Percentiles rank a stretch among this genome's conserved stretches.
Evolutionary conservation across 2,329 filamentous ascomycete species (phyloP).

Genomic region (Pseudogymnoascus sp.): DNA sequence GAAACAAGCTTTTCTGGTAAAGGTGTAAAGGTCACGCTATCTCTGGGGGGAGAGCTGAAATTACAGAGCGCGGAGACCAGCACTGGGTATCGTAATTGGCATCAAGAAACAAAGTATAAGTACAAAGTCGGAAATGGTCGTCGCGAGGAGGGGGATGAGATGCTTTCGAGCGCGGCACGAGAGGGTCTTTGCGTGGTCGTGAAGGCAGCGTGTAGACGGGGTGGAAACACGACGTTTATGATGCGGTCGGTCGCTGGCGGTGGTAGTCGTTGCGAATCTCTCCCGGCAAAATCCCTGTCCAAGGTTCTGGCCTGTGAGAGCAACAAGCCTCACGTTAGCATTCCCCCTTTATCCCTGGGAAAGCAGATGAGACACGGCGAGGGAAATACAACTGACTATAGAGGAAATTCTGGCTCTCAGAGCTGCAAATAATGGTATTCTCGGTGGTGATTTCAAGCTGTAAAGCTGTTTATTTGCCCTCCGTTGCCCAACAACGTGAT

Average conservation of each 20-base stretch:
- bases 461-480: conserved; percentile 6
- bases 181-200: conserved; percentile 6
- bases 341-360: neutral
- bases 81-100: conserved; percentile 27
- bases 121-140: conserved; percentile 18
- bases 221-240: conserved; percentile 5
- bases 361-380: neutral
- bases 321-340: conserved; percentile 2
- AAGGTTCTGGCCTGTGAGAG: conserved; percentile 1
- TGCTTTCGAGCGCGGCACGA: conserved; percentile 3
- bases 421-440: conserved; percentile 8
- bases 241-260: conserved; percentile 1
- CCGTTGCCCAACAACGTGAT: conserved; percentile 8
- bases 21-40: conserved; percentile 3
- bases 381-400: neutral
- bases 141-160: conserved; percentile 1
- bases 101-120: conserved; percentile 23
- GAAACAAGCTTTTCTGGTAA: conserved; percentile 4
- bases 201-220: conserved; percentile 11
- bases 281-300: conserved; percentile 11
- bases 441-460: neutral
- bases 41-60: conserved; percentile 12
- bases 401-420: conserved; percentile 6
- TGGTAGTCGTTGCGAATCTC: conserved; percentile 9
- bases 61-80: conserved; percentile 14